Percentiles rank a stretch among this genome's conserved stretches.
These are phyloP conservation scores for Opeltia flavorubescens DNA, from an alignment of 495 filamentous ascomycete species.

Conservation along the genomic window DNA sequence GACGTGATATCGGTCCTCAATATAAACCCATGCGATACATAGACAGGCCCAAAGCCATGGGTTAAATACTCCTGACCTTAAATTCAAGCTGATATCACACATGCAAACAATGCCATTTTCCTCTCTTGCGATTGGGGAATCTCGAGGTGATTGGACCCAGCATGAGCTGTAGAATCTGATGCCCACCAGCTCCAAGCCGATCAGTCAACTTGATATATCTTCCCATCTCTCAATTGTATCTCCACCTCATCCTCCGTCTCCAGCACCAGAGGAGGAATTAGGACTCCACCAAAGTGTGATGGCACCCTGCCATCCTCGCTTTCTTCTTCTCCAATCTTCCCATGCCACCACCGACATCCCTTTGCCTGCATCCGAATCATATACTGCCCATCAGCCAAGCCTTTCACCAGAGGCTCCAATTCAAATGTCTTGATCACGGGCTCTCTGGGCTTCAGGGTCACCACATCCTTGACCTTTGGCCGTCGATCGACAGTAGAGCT, in stretches of 20 bases:
- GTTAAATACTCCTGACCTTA: too few species aligned
- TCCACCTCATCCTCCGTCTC: neutral
- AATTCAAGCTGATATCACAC: too few species aligned
- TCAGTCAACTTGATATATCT: neutral
- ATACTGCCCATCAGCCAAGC: neutral
- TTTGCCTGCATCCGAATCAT: neutral
- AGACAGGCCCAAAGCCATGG: too few species aligned
- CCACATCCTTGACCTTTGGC: neutral
- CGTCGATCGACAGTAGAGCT: neutral
- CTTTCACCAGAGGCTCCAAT: neutral
- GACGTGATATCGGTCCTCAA: too few species aligned
- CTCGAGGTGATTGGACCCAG: too few species aligned
- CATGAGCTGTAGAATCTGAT: too few species aligned
- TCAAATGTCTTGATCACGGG: neutral
- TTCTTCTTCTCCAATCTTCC: neutral
- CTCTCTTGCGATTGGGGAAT: too few species aligned
- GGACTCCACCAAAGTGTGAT: neutral
- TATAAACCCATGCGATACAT: too few species aligned
- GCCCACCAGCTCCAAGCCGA: too few species aligned
- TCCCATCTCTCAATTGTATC: conserved; percentile 1
- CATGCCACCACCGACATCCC: neutral
- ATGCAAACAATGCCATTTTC: too few species aligned
- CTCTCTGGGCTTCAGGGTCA: neutral
- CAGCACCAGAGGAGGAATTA: conserved; percentile 1
- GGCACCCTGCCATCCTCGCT: neutral